A percentile compares a stretch with the other conserved stretches of the same genome.
These are phyloP conservation scores for Trichoderma erinaceum DNA, from an alignment of 495 filamentous ascomycete genomes.

Conservation along the genomic window DNA sequence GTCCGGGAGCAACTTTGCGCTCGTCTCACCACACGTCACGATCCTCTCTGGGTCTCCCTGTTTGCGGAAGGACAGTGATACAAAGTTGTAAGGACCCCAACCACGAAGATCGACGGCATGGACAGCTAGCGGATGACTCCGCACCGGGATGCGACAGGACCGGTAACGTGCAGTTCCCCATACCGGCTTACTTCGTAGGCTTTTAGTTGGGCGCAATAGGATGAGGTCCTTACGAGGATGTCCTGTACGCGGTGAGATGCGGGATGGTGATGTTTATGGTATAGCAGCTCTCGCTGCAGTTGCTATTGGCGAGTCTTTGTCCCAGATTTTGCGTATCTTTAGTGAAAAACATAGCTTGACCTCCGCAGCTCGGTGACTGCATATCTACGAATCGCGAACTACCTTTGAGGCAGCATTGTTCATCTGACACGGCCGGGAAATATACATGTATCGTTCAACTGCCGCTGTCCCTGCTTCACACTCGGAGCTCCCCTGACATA, in stretches of 20 bases:
- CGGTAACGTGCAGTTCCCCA: neutral
- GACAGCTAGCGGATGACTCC: no score
- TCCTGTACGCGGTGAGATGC: neutral
- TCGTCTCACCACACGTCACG: neutral
- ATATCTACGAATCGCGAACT: neutral
- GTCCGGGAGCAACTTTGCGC: neutral
- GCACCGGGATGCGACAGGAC: neutral
- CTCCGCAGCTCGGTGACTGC: no score
- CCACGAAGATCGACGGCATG: no score
- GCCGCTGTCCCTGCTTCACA: constrained; percentile 1
- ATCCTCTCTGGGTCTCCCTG: neutral
- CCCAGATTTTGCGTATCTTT: no score
- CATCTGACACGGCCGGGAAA: neutral
- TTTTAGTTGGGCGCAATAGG: neutral
- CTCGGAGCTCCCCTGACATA: neutral
- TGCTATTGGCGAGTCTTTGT: no score
- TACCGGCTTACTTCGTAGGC: neutral
- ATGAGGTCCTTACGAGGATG: neutral
- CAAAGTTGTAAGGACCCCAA: neutral
- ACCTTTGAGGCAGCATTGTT: neutral
- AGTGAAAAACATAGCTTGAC: no score
- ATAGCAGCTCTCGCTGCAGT: no score
- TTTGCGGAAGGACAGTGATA: neutral
- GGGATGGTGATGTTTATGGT: neutral
- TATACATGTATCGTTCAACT: neutral